These are phyloP conservation scores for Coemansia nantahalensis DNA, from an alignment of 192 early-diverging fungal genomes.

Conservation along the genomic window DNA sequence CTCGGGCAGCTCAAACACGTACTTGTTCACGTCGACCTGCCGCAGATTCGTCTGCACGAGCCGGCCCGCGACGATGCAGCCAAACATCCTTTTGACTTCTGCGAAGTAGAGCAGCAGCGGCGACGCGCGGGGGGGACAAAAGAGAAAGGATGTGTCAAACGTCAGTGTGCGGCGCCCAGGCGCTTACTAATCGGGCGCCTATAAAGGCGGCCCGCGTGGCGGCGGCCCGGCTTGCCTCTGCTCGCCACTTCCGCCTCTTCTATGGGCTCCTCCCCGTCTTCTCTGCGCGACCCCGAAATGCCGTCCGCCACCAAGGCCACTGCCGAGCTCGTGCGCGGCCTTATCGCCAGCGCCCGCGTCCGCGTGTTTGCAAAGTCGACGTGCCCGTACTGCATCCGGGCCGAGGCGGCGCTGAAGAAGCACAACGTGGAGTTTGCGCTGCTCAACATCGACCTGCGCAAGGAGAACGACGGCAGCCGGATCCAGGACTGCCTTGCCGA, in stretches of 20 bases:
- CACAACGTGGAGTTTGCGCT: conserved; percentile 37
- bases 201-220: too few species aligned
- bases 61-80: conserved; percentile 88
- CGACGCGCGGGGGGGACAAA: too few species aligned
- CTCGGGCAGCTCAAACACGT: conserved; percentile 86
- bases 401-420: conserved; percentile 52
- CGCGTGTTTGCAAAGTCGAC: conserved; percentile 76
- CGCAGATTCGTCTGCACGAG: conserved; percentile 89
- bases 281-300: conserved; percentile 19
- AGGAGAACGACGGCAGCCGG: conserved; percentile 46
- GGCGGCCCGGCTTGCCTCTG: too few species aligned
- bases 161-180: too few species aligned
- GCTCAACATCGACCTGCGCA: conserved; percentile 61
- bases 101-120: too few species aligned
- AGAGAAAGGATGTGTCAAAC: too few species aligned
- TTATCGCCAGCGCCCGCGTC: conserved; percentile 38
- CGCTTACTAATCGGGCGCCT: too few species aligned
- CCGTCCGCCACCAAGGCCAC: conserved; percentile 25
- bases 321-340: conserved; percentile 24
- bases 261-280: background rate
- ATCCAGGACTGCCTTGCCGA: conserved; percentile 61
- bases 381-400: conserved; percentile 65
- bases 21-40: conserved; percentile 85
- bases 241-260: too few species aligned
- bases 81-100: conserved; percentile 76